phyloP scores from a whole-genome alignment of 1,284 basidiomycete species.

The Laetiporus sulphureus region DNA sequence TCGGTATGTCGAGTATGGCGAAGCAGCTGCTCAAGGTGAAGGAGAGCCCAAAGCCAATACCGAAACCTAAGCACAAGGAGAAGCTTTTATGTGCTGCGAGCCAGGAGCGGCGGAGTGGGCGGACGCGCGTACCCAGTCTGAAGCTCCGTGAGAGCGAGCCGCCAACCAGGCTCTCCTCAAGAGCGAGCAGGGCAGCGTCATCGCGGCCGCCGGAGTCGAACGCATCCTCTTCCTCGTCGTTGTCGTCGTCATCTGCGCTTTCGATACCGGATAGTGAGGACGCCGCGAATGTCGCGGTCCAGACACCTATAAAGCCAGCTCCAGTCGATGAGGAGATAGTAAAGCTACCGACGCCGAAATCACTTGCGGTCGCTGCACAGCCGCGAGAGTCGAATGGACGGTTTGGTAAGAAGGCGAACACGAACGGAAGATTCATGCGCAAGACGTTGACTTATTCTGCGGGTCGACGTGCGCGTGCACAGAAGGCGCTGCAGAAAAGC shows the following conservation, averaged over 20 bases:
- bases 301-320: no score
- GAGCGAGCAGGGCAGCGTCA: neutral
- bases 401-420: constrained; percentile 43
- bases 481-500: constrained; percentile 30
- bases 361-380: constrained; percentile 41
- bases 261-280: neutral
- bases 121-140: constrained; percentile 26
- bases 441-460: constrained; percentile 25
- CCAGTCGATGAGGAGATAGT: no score
- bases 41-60: constrained; percentile 2
- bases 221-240: constrained; percentile 1
- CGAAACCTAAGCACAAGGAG: constrained; percentile 4
- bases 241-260: neutral
- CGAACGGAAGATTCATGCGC: constrained; percentile 43
- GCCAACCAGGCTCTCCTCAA: constrained; percentile 12
- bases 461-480: constrained; percentile 27
- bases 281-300: neutral
- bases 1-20: constrained; percentile 32
- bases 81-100: constrained; percentile 10
- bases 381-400: constrained; percentile 43
- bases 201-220: neutral
- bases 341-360: constrained; percentile 33
- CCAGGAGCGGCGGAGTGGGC: constrained; percentile 25
- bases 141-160: constrained; percentile 29
- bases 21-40: constrained; percentile 23